Conservation (phyloP, 2,329 filamentous ascomycete species). For the Huntiella abstrusa region DNA sequence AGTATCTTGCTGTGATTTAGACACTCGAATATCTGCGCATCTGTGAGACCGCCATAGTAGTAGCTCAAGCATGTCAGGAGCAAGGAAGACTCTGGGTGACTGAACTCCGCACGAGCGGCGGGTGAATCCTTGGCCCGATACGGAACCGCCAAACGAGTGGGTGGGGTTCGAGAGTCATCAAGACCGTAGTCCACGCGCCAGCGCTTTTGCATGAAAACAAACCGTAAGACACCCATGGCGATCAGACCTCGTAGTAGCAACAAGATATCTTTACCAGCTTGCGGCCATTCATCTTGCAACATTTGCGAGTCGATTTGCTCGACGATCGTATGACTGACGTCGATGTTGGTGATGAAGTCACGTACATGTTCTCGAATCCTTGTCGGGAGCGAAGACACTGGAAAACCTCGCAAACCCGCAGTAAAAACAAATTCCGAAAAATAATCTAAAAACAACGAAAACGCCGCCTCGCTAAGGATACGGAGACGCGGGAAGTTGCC, state of each 20-base stretch:
- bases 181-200: slow-evolving; percentile 49
- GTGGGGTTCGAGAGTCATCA: slow-evolving; percentile 22
- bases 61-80: slow-evolving; percentile 34
- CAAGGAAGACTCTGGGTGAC: slow-evolving; percentile 40
- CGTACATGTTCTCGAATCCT: slow-evolving; percentile 18
- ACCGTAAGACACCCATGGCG: slow-evolving; percentile 32
- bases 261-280: slow-evolving; percentile 19
- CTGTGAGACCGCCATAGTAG: slow-evolving; percentile 35
- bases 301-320: slow-evolving; percentile 19
- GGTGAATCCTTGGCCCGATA: slow-evolving; percentile 41
- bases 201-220: slow-evolving; percentile 35
- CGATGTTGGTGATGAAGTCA: slow-evolving; percentile 26
- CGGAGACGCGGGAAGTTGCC: slow-evolving; percentile 30
- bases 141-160: slow-evolving; percentile 34
- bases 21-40: slow-evolving; percentile 28
- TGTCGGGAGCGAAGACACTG: slow-evolving; percentile 20
- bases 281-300: slow-evolving; percentile 17
- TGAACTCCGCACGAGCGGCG: slow-evolving; percentile 37
- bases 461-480: slow-evolving; percentile 22
- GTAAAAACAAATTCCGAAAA: slow-evolving; percentile 25
- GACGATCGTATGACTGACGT: slow-evolving; percentile 15
- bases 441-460: not conserved
- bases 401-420: slow-evolving; percentile 23
- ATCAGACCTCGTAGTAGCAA: slow-evolving; percentile 37
- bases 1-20: slow-evolving; percentile 29